Conservation (phyloP, 345 rosid genomes). For the Gossypium arboreum region DNA sequence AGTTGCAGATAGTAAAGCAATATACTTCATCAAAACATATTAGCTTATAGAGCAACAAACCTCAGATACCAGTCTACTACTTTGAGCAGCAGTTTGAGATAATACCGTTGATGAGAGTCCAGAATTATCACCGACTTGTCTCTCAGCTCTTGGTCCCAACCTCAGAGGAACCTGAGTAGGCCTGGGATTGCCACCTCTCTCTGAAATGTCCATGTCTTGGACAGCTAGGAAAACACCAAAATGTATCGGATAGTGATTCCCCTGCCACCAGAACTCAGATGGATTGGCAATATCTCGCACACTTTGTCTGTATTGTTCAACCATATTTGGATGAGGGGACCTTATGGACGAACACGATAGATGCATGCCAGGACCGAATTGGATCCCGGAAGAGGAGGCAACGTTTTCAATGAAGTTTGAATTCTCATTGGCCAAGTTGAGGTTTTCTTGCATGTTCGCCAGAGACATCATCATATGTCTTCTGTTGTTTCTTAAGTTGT, state of each 20-base stretch:
- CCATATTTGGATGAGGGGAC: not conserved
- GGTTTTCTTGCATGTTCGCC: slow-evolving; percentile 3
- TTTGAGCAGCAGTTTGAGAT: slow-evolving; percentile 6
- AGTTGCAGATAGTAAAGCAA: not conserved
- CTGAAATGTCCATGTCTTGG: not conserved
- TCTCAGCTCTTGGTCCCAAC: slow-evolving; percentile 3
- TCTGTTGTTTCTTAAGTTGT: not conserved
- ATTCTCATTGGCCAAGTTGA: slow-evolving; percentile 5
- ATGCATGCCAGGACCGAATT: not conserved
- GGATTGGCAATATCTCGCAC: not conserved
- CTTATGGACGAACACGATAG: not conserved
- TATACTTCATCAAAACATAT: not conserved
- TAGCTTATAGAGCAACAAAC: slow-evolving; percentile 16
- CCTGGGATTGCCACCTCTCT: slow-evolving; percentile 12
- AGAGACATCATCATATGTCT: not conserved
- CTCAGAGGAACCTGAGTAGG: not conserved
- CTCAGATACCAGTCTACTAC: slow-evolving; percentile 22
- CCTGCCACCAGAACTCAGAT: not conserved
- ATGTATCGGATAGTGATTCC: not conserved
- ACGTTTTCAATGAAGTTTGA: slow-evolving; percentile 7
- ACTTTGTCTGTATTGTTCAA: slow-evolving; percentile 5
- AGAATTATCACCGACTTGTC: not conserved
- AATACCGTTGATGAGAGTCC: not conserved
- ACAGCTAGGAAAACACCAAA: not conserved
- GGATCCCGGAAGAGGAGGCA: slow-evolving; percentile 1